Evolutionary conservation across 768 basidiomycete species (phyloP), one percentile per base, ranked within the genome.

Genomic region (Mrakia gelida): DNA sequence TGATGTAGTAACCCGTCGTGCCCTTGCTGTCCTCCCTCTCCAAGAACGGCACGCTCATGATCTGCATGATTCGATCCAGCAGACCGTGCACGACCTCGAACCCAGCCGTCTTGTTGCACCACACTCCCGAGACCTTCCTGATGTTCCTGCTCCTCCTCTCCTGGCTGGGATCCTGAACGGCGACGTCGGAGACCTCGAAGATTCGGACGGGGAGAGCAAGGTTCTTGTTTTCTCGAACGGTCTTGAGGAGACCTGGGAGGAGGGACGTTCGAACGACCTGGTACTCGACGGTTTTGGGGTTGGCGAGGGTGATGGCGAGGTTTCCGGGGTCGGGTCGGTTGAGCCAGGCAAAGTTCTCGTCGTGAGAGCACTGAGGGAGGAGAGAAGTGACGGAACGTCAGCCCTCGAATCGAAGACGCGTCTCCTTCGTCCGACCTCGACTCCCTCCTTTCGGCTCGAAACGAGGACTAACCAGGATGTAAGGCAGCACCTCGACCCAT

Each of bases 181-280:
- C 94, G 70, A 98, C 90, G 83, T 99, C 97, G 9, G 93, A 91
- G 2, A 92, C 89, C 85, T 99, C 97, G 83, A 98, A 99, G 77
- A 98, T 89, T 79, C 90, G 92, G 84, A 98, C 89, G 5, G 97
- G 97, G 21, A 99, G 87, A 0, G 96, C 84, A 80, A 97, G 94
- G 80, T 93, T 93, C 73, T 92, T 90, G 86, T 99, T 99, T 86
- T 99, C 97, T 81, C 97, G 91, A 65, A 97, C 87, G 26, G 95
- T 97, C 86, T 99, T 99, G 81, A 99, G 90, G 65, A 99, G 89
- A 72, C 97, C 97, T 21, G 96, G 95, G 10, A 99, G 87, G 75
- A 99, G 90, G 38, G 95, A 94, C 1, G 97, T 98, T 80, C 97
- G 92, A 63, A 98, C 94, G 77, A 98, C 92, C 86, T 99, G 97